These are phyloP conservation scores for Calonectria ilicicola DNA, from an alignment of 2,329 filamentous ascomycete genomes.

Conservation along the genomic window DNA sequence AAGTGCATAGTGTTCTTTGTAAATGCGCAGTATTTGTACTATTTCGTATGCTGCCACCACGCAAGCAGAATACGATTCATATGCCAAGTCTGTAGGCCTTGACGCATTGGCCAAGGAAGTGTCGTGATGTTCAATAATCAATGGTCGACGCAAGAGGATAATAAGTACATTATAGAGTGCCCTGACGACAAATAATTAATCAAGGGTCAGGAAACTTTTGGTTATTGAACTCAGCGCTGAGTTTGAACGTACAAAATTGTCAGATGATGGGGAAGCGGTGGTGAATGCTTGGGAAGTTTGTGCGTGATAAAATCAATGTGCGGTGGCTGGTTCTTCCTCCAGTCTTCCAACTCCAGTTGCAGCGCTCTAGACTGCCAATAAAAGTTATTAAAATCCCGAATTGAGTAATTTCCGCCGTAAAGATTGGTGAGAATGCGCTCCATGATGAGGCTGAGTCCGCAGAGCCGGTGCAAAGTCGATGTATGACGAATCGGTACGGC, in stretches of 20 bases:
- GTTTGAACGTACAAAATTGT: background rate
- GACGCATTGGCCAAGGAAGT: background rate
- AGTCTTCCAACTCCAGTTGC: background rate
- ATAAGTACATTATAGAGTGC: conserved; percentile 63
- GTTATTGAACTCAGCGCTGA: no score
- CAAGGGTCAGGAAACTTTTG: no score
- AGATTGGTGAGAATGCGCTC: conserved; percentile 14
- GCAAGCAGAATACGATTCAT: background rate
- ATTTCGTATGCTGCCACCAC: background rate
- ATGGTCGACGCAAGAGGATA: conserved; percentile 66
- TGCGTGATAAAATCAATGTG: conserved; percentile 43
- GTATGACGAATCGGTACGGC: conserved; percentile 52
- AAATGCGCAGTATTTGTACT: background rate
- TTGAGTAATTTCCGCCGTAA: background rate
- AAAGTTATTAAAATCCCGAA: background rate
- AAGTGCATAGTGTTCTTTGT: background rate
- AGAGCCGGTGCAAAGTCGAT: conserved; percentile 56
- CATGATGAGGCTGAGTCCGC: conserved; percentile 57
- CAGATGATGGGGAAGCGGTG: background rate
- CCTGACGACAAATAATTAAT: conserved; percentile 22
- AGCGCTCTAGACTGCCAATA: conserved; percentile 1
- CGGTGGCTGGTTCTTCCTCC: background rate
- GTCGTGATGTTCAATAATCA: conserved; percentile 54
- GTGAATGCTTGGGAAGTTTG: background rate
- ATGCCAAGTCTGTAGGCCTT: background rate